A percentile compares a stretch with the other conserved stretches of the same genome.
phyloP scores from a whole-genome alignment of 192 early-diverging fungal species.

The Glomus cerebriforme region DNA sequence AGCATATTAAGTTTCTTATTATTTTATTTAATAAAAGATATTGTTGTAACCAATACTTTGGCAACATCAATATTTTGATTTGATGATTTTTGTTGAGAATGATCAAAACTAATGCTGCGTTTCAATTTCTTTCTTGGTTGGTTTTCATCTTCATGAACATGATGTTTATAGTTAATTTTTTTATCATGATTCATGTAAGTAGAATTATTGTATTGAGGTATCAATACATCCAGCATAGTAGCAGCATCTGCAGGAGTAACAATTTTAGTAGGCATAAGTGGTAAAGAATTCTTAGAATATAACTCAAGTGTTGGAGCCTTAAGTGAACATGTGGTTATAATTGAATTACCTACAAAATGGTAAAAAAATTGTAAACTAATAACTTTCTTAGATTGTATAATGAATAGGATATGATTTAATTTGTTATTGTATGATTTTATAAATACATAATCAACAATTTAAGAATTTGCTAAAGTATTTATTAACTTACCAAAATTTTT shows the following conservation, averaged over 20 bases:
- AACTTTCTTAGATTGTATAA: too few species aligned
- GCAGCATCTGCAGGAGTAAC: slow-evolving; percentile 27
- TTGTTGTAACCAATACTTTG: slow-evolving; percentile 27
- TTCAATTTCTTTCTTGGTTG: slow-evolving; percentile 25
- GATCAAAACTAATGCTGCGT: slow-evolving; percentile 27
- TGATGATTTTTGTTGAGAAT: slow-evolving; percentile 5
- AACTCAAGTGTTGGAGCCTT: neutral
- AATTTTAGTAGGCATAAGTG: slow-evolving; percentile 1
- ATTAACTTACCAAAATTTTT: slow-evolving; percentile 23
- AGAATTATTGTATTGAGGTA: neutral
- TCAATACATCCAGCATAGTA: slow-evolving; percentile 25
- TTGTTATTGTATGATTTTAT: too few species aligned
- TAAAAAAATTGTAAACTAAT: neutral
- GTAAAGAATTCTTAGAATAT: slow-evolving; percentile 10
- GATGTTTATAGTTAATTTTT: neutral
- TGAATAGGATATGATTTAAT: too few species aligned
- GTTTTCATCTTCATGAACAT: slow-evolving; percentile 15
- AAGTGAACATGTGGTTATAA: slow-evolving; percentile 16
- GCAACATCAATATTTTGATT: slow-evolving; percentile 21
- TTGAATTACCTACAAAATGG: slow-evolving; percentile 19
- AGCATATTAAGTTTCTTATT: slow-evolving; percentile 25
- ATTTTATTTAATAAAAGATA: slow-evolving; percentile 21
- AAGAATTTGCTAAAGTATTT: too few species aligned
- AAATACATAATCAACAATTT: too few species aligned
- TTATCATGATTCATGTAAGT: slow-evolving; percentile 1